These are phyloP conservation scores for Serendipita sp. DNA, from an alignment of 768 basidiomycete species.

Conservation along the genomic window DNA sequence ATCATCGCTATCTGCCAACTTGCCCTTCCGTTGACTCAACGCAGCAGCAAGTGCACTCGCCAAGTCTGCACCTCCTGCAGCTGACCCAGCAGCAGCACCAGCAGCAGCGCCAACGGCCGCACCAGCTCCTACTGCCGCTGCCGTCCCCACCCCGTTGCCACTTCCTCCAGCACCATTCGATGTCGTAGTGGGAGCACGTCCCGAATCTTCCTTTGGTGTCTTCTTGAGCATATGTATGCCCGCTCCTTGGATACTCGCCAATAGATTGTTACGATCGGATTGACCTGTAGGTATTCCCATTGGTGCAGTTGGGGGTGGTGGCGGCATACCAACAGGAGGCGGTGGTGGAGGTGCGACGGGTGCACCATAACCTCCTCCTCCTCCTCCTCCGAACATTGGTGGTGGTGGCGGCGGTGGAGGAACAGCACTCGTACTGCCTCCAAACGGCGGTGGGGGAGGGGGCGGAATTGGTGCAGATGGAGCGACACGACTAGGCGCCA, in stretches of 20 bases:
- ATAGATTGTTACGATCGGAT: conserved; percentile 45
- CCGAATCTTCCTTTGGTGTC: conserved; percentile 18
- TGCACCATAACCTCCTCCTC: conserved; percentile 15
- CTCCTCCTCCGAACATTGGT: conserved; percentile 7
- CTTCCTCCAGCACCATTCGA: background rate
- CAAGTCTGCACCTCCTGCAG: conserved; percentile 48
- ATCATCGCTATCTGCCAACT: conserved; percentile 72
- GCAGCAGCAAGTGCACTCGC: conserved; percentile 75
- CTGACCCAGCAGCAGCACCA: conserved; percentile 11
- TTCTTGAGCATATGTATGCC: conserved; percentile 57
- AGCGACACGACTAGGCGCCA: conserved; percentile 19
- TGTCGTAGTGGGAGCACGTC: conserved; percentile 10
- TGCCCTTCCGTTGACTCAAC: conserved; percentile 65
- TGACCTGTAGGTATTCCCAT: conserved; percentile 32
- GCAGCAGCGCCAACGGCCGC: conserved; percentile 5
- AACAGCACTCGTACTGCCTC: conserved; percentile 13
- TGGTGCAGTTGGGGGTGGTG: conserved; percentile 14
- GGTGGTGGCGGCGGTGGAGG: conserved; percentile 16
- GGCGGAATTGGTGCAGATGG: conserved; percentile 18
- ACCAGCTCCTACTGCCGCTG: conserved; percentile 6
- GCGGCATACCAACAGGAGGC: conserved; percentile 22
- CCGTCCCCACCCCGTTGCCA: conserved; percentile 20
- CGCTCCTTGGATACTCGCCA: conserved; percentile 70
- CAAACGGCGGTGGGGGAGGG: conserved; percentile 22
- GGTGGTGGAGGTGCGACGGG: conserved; percentile 23